Percentiles rank a stretch among this genome's conserved stretches.
Conservation (phyloP, 306 rosid genomes). For the Hylodesmum podocarpum region DNA sequence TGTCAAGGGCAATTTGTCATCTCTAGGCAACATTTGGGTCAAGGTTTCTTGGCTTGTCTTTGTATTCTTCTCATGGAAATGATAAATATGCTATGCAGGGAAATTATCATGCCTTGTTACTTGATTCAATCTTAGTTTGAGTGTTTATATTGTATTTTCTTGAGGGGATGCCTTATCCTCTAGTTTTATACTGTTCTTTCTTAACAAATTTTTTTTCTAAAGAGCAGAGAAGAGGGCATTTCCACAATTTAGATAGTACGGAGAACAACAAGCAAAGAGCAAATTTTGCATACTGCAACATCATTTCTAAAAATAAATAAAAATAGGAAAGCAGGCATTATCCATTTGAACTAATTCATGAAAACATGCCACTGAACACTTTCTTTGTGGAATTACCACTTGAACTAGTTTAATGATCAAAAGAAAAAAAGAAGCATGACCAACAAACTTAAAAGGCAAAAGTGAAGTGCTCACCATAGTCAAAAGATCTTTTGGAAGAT, state of each 20-base stretch:
- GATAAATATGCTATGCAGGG: background rate
- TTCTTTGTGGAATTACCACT: background rate
- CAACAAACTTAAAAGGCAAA: background rate
- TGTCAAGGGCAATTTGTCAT: background rate
- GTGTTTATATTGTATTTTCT: background rate
- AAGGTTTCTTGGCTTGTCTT: background rate
- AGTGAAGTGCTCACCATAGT: conserved; percentile 67
- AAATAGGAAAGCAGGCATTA: conserved; percentile 1
- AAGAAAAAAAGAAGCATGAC: background rate
- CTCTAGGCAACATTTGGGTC: background rate
- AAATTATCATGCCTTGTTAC: background rate
- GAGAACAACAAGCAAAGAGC: background rate
- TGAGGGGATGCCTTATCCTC: background rate
- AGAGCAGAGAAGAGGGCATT: background rate
- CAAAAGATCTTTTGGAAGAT: conserved; percentile 93
- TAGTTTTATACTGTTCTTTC: background rate
- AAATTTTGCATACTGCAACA: background rate
- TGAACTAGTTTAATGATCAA: conserved; percentile 6
- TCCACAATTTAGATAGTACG: background rate
- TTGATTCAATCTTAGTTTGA: background rate
- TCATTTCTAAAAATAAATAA: background rate
- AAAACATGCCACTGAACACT: background rate
- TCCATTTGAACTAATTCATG: conserved; percentile 14
- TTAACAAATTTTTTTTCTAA: background rate
- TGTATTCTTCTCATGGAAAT: too few relatives aligned